Conservation (phyloP, 1,139 yeast species). For the Sporopachydermia cereana region DNA sequence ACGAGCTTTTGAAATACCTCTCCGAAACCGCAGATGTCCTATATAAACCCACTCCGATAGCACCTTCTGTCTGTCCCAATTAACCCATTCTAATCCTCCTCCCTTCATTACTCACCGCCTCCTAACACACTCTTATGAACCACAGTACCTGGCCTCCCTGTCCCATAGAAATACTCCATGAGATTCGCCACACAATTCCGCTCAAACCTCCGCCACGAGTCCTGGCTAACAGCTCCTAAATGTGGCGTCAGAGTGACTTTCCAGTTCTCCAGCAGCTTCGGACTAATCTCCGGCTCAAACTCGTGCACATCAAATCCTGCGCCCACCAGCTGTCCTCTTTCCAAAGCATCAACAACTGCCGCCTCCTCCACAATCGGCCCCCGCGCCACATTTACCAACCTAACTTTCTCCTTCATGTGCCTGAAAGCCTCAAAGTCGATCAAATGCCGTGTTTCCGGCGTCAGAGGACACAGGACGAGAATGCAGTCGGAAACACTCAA, state of each 20-base stretch:
- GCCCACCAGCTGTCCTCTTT: constrained; percentile 28
- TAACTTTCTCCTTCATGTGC: constrained; percentile 24
- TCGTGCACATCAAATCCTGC: constrained; percentile 34
- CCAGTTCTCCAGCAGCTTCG: constrained; percentile 22
- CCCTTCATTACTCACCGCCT: too few relatives aligned
- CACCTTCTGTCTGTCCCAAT: too few relatives aligned
- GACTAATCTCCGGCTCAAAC: constrained; percentile 27
- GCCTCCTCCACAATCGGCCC: constrained; percentile 30
- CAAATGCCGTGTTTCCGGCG: constrained; percentile 22
- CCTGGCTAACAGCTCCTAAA: constrained; percentile 24
- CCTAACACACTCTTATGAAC: constrained; percentile 18
- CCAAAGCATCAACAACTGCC: constrained; percentile 28
- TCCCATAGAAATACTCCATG: constrained; percentile 24
- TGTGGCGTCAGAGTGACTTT: constrained; percentile 28
- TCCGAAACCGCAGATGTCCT: too few relatives aligned
- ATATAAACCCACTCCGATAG: too few relatives aligned
- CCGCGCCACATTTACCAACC: constrained; percentile 29
- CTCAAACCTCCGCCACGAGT: constrained; percentile 27
- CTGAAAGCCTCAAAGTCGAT: constrained; percentile 23
- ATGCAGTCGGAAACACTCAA: constrained; percentile 25
- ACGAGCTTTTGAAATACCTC: too few relatives aligned
- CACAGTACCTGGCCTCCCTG: constrained; percentile 19
- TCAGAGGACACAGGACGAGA: constrained; percentile 27
- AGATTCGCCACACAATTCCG: constrained; percentile 25
- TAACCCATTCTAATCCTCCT: too few relatives aligned